Evolutionary conservation across 805 yeast genomes (phyloP).

Genomic region (Saccharomycopsis babjevae): DNA sequence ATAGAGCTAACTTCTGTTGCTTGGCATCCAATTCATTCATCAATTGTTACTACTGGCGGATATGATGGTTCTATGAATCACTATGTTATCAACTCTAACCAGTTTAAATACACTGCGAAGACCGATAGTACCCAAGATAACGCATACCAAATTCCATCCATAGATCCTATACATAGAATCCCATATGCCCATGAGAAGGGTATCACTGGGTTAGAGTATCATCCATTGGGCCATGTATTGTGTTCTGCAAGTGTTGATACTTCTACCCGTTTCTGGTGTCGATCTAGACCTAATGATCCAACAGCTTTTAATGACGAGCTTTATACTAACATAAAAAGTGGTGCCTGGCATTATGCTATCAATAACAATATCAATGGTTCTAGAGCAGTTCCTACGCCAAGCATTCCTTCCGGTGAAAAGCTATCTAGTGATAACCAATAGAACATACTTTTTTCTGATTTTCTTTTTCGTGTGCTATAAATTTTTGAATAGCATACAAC

Average conservation of each 20-base stretch:
- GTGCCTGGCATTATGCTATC: slow-evolving; percentile 46
- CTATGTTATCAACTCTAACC: slow-evolving; percentile 45
- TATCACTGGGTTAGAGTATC: slow-evolving; percentile 80
- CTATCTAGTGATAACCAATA: background rate
- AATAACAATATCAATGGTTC: slow-evolving; percentile 26
- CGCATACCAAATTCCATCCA: slow-evolving; percentile 18
- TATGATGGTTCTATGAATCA: slow-evolving; percentile 83
- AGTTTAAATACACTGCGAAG: slow-evolving; percentile 23
- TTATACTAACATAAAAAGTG: slow-evolving; percentile 54
- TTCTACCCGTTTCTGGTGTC: slow-evolving; percentile 86
- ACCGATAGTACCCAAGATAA: slow-evolving; percentile 4
- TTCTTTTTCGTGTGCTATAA: background rate
- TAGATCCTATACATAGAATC: slow-evolving; percentile 44
- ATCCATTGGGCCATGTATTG: slow-evolving; percentile 86
- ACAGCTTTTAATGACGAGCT: slow-evolving; percentile 72
- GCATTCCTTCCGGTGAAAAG: background rate
- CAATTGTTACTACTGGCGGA: slow-evolving; percentile 73
- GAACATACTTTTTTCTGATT: background rate
- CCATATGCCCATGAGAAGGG: slow-evolving; percentile 95
- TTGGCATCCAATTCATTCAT: slow-evolving; percentile 88
- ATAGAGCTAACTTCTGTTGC: slow-evolving; percentile 76
- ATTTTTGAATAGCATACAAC: background rate
- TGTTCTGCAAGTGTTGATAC: slow-evolving; percentile 92
- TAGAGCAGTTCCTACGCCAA: slow-evolving; percentile 5
- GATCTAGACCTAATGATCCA: slow-evolving; percentile 86